Evolutionary conservation across 2,329 filamentous ascomycete species (phyloP), one percentile per base, ranked within the genome.

Genomic region (Aspergillus vadensis): DNA sequence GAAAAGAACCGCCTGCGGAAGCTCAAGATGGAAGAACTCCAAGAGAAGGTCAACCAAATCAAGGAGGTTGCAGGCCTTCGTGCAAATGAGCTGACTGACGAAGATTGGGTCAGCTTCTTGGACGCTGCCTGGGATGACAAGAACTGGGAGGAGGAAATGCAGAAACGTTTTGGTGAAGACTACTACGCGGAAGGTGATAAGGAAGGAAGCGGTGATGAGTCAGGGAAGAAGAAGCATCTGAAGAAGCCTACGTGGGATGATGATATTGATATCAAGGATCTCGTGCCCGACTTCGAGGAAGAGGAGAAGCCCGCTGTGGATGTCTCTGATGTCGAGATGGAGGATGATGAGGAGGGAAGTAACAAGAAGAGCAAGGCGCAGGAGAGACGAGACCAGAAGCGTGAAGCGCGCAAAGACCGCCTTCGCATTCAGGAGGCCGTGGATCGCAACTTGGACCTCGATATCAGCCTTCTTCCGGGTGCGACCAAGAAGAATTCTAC

Each of bases 241-340:
- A 92, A 91, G 82, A 96, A 96, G 79, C 92, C 91, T 9, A 91
- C 87, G 64, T 99, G 94, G 90, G 91, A 97, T 69, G 92, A 98
- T 71, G 95, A 99, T 73, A 97, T 99, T 69, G 93, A 98, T 73
- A 98, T 99, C 79, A 92, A 90, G 63, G 94, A 97, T 74, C 83
- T 97, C 54, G 81, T 97, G 27, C 92, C 92, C 1, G 91, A 96
- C 63, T 97, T 96, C 23, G 90, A 91, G n/a, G 89, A 91, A 25
- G 85, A 86, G 78, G 70, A 73, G n/a, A 63, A 82, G 53, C 84
- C 86, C 19, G 78, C 80, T 1, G 77, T 90, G 61, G 79, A 79
- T 1, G 78, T 89, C 1, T 85, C 86, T 5, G 85, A 88, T 64
- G 80, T 77, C 1, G 81, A 84, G 76, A 68, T 69, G 68, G 79